Percentiles rank a stretch among this genome's conserved stretches.
Conservation (phyloP, 805 yeast genomes). For the Ogataea trehaloabstinens region DNA sequence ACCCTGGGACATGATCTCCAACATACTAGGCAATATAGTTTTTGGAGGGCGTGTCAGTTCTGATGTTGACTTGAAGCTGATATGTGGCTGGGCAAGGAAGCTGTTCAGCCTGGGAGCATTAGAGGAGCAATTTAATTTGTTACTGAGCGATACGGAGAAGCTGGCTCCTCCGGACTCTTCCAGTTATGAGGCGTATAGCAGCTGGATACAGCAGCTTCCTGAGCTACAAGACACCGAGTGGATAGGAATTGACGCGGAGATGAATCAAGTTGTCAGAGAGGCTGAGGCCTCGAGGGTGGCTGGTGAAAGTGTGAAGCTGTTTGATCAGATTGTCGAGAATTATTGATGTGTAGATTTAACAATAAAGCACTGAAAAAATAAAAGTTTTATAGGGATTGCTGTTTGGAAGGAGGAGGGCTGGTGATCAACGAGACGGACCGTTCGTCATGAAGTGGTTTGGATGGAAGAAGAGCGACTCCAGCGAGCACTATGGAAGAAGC, state of each 20-base stretch:
- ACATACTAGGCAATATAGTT: conserved; percentile 50
- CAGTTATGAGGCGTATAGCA: conserved; percentile 29
- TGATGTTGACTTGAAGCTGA: conserved; percentile 36
- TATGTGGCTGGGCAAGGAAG: conserved; percentile 34
- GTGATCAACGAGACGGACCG: no score
- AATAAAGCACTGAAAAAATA: no score
- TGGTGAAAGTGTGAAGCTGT: conserved; percentile 1
- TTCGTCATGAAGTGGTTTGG: conserved; percentile 19
- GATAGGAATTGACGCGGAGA: conserved; percentile 25
- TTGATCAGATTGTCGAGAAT: conserved; percentile 4
- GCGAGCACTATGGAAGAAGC: conserved; percentile 2
- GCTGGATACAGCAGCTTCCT: conserved; percentile 57
- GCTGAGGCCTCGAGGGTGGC: conserved; percentile 9
- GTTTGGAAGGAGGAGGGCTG: no score
- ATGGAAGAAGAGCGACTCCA: background rate
- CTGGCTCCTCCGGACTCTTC: conserved; percentile 51
- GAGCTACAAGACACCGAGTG: conserved; percentile 39
- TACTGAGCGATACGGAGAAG: conserved; percentile 27
- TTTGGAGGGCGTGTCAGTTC: conserved; percentile 67
- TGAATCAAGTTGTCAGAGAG: conserved; percentile 8
- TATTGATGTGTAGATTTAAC: background rate
- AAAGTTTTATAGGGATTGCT: no score
- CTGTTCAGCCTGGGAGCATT: conserved; percentile 43
- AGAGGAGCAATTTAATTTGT: conserved; percentile 41
- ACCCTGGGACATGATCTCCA: conserved; percentile 54